phyloP scores from a whole-genome alignment of 768 basidiomycete species.

The Leccinum uliginosum region DNA sequence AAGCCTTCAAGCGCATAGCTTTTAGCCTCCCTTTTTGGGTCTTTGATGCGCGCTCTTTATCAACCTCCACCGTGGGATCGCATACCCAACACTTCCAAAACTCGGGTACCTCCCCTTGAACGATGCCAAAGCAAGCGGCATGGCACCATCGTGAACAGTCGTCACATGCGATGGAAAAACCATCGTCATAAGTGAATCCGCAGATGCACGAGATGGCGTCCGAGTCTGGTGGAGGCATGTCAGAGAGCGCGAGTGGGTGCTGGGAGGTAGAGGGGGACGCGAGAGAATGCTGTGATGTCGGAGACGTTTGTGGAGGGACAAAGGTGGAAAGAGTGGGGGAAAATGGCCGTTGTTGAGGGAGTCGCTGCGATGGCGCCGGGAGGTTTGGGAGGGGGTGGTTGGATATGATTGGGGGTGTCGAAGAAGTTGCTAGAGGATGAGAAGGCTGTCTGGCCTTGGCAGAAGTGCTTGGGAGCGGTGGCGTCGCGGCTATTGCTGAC shows the following conservation, averaged over 20 bases:
- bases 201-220: conserved; percentile 72
- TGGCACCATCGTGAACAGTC: conserved; percentile 81
- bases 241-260: conserved; percentile 13
- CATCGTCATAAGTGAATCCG: conserved; percentile 69
- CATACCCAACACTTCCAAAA: conserved; percentile 77
- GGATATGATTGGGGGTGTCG: conserved; percentile 11
- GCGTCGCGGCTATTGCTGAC: conserved; percentile 5
- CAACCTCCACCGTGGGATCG: conserved; percentile 41
- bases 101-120: conserved; percentile 58
- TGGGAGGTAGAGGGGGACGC: conserved; percentile 21
- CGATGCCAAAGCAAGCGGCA: conserved; percentile 69
- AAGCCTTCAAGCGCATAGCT: conserved; percentile 26
- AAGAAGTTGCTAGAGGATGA: conserved; percentile 18
- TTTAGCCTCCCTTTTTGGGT: conserved; percentile 39
- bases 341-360: conserved; percentile 15
- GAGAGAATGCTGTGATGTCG: conserved; percentile 11
- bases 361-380: conserved; percentile 11
- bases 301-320: conserved; percentile 13
- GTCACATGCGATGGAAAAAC: conserved; percentile 85
- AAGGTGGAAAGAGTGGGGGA: conserved; percentile 14
- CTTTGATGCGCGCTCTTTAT: conserved; percentile 45
- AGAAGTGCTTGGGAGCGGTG: conserved; percentile 5
- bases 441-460: conserved; percentile 14
- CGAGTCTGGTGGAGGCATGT: conserved; percentile 29
- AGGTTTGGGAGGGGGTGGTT: conserved; percentile 4